Evolutionary conservation across 2,329 filamentous ascomycete species (phyloP).

Genomic region (Diaporthe sp.): DNA sequence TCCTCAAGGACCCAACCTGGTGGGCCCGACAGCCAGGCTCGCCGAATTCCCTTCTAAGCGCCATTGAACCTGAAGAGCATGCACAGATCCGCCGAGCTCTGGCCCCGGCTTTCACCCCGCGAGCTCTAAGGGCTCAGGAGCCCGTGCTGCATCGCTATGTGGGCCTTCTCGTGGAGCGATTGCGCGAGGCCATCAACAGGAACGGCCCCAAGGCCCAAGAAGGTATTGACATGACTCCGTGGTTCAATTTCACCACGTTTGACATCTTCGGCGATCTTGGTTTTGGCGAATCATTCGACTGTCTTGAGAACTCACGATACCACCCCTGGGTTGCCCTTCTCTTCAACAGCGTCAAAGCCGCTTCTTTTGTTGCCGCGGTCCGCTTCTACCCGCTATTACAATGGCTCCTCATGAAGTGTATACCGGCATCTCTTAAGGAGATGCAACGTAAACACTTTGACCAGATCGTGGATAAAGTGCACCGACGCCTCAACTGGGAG

Average conservation of each 20-base stretch:
- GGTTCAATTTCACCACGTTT: conserved; percentile 53
- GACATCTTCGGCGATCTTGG: conserved; percentile 58
- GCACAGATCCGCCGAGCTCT: conserved; percentile 45
- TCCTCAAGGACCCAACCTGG: conserved; percentile 48
- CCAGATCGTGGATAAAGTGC: conserved; percentile 48
- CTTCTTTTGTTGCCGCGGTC: conserved; percentile 42
- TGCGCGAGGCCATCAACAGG: conserved; percentile 39
- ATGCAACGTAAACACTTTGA: conserved; percentile 45
- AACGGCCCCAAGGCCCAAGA: neutral
- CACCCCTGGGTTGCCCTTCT: conserved; percentile 48
- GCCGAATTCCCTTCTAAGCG: conserved; percentile 45
- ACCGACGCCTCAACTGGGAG: conserved; percentile 46
- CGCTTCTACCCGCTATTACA: conserved; percentile 44
- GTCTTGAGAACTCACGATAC: conserved; percentile 47
- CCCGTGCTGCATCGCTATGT: conserved; percentile 47
- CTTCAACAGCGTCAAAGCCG: conserved; percentile 46
- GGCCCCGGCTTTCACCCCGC: conserved; percentile 45
- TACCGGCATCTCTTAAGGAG: conserved; percentile 35
- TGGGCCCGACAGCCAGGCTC: conserved; percentile 46
- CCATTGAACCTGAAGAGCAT: conserved; percentile 46
- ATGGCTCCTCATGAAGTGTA: neutral
- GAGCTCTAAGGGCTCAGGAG: conserved; percentile 49
- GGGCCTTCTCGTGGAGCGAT: conserved; percentile 45
- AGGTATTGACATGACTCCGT: conserved; percentile 37
- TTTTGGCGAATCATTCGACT: conserved; percentile 58